Base-by-base conservation (phyloP, 768 basidiomycete species). In the Lentinus brumalis region DNA sequence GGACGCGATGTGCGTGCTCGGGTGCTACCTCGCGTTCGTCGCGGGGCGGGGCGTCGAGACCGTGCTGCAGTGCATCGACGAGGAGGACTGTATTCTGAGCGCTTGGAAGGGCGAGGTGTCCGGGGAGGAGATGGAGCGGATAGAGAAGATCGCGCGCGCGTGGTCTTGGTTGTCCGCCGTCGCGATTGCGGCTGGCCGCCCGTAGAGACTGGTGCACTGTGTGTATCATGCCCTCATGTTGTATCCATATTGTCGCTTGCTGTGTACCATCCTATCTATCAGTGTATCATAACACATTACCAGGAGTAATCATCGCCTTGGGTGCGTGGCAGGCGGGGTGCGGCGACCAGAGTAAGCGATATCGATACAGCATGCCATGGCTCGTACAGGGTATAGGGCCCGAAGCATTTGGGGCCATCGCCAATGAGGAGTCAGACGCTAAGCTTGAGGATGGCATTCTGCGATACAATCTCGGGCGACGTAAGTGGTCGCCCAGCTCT, bases 401-500 rank as follows among this genome's bases (percentile, higher is more conserved):
- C 10, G 49, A 50, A 8, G 47, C 11, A 16, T 10, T 41, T 16
- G 11, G 16, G 40, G 11, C 10, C 10, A n/a, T 46, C 18, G 47
- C 8, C 16, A 26, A n/a, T 38, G 31, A 16, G 29, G n/a, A 2
- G 31, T 56, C 41, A 58, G 5, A 62, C 57, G 21, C 45, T 51
- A 0, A 64, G 54, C 38, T 49, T 59, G 14, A 67, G 47, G 18
- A 50, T 39, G 5, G 53, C 56, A 30, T 63, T 63, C 41, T 62
- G 62, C 6, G 63, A 62, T 18, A 58, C 45, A 40, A 72, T 70
- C 50, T 79, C 77, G 6, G 71, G 66, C 2, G 83, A 84, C 4
- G 75, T 77, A 51, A 83, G 74, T 61, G 83, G 80, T 41, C 79
- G 78, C 0, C 78, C 74, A 42, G 74, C 71, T n/a, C 74, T 69